phyloP scores from a whole-genome alignment of 2,329 filamentous ascomycete species.

The Verticillium dahliae region DNA sequence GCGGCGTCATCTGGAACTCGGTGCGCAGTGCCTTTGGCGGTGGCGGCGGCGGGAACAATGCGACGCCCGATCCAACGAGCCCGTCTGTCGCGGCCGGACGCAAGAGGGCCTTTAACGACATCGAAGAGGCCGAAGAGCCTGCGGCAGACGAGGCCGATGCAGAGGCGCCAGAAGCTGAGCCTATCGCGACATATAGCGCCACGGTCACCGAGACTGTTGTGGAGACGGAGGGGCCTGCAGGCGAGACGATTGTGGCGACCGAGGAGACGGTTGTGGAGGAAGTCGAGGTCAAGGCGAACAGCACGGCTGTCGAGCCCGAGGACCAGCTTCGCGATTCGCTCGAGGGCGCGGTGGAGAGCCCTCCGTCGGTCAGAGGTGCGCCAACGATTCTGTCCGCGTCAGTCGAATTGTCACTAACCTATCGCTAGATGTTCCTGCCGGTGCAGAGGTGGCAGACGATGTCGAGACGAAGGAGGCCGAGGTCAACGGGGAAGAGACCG shows the following conservation, averaged over 20 bases:
- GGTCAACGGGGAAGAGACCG: no score
- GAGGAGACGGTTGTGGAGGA: background rate
- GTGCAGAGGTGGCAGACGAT: background rate
- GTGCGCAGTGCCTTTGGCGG: background rate
- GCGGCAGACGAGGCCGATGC: conserved; percentile 5
- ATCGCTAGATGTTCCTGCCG: background rate
- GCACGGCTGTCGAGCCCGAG: background rate
- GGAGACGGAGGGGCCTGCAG: background rate
- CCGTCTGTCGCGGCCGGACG: background rate
- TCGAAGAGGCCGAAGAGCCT: conserved; percentile 11
- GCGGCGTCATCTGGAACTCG: background rate
- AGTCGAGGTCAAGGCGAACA: background rate
- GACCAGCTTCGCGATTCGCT: background rate
- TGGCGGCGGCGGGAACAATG: background rate
- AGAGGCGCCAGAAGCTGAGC: background rate
- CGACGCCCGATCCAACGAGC: background rate
- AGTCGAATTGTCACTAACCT: background rate
- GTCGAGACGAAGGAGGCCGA: background rate
- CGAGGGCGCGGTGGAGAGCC: background rate
- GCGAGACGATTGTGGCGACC: background rate
- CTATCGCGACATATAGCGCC: background rate
- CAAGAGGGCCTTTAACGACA: conserved; percentile 10
- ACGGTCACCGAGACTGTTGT: background rate
- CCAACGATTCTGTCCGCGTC: background rate
- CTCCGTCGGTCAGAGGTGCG: background rate